Percentiles rank a stretch among this genome's conserved stretches.
Conservation (phyloP, 2,329 filamentous ascomycete species). For the Aspergillus sojae region DNA sequence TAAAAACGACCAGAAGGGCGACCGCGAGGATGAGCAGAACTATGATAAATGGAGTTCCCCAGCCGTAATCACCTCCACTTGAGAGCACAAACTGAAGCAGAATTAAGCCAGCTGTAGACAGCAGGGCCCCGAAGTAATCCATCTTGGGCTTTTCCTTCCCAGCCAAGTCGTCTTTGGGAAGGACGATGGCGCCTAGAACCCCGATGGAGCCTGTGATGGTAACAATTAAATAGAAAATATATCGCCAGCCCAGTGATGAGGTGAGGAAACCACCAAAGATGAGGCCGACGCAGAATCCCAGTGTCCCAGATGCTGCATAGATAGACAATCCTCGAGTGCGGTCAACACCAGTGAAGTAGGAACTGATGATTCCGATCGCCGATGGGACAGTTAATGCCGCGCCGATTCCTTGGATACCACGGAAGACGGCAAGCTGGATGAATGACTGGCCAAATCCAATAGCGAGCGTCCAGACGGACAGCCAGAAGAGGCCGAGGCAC, state of each 20-base stretch:
- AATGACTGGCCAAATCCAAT: constrained; percentile 48
- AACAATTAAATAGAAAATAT: constrained; percentile 42
- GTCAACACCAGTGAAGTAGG: constrained; percentile 42
- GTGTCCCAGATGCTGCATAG: constrained; percentile 42
- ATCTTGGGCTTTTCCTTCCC: constrained; percentile 38
- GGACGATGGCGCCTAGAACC: constrained; percentile 36
- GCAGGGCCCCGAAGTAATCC: constrained; percentile 45
- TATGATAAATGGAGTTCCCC: constrained; percentile 50
- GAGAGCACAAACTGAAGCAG: constrained; percentile 50
- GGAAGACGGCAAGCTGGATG: constrained; percentile 38
- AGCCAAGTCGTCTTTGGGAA: constrained; percentile 43
- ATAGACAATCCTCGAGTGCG: constrained; percentile 44
- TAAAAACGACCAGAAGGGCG: constrained; percentile 42
- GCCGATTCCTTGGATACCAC: constrained; percentile 52
- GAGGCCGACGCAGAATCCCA: constrained; percentile 45
- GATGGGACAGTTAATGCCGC: constrained; percentile 52
- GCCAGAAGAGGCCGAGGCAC: constrained; percentile 40
- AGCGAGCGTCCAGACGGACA: constrained; percentile 39
- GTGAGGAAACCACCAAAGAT: constrained; percentile 45
- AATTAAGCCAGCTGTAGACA: constrained; percentile 48
- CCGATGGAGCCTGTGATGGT: constrained; percentile 36
- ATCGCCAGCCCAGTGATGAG: constrained; percentile 43
- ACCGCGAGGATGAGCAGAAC: constrained; percentile 44
- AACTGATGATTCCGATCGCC: constrained; percentile 51
- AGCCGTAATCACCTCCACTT: constrained; percentile 50